Percentiles rank a stretch among this genome's conserved stretches.
These are phyloP conservation scores for Suillus paluster DNA, from an alignment of 768 basidiomycete species.

Conservation along the genomic window DNA sequence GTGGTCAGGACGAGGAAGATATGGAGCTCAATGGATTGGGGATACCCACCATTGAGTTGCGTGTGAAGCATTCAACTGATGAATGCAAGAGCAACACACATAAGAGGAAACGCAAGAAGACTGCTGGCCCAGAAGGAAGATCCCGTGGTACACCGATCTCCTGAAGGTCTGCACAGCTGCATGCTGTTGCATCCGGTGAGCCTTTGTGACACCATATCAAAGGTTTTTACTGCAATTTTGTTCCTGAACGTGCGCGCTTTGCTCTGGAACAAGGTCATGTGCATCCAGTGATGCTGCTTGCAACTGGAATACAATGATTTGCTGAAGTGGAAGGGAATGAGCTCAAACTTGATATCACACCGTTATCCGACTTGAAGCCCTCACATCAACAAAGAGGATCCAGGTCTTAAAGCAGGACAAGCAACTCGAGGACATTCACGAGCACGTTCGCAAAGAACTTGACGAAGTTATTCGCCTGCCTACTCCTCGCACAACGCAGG, in stretches of 20 bases:
- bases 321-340: constrained; percentile 54
- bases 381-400: no score
- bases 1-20: constrained; percentile 44
- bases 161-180: constrained; percentile 62
- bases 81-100: constrained; percentile 58
- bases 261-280: constrained; percentile 54
- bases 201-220: constrained; percentile 49
- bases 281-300: constrained; percentile 64
- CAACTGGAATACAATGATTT: constrained; percentile 59
- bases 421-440: no score
- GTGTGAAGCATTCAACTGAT: constrained; percentile 56
- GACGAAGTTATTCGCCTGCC: no score
- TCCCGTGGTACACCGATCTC: constrained; percentile 52
- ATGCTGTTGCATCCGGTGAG: constrained; percentile 36
- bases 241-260: constrained; percentile 61
- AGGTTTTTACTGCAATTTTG: constrained; percentile 64
- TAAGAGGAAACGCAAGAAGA: constrained; percentile 51
- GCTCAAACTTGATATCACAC: no score
- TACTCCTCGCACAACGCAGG: no score
- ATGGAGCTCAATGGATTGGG: constrained; percentile 68
- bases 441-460: no score
- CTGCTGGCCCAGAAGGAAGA: constrained; percentile 28
- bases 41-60: constrained; percentile 64
- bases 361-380: no score
- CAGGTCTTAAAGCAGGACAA: no score